Percentiles rank a stretch among this genome's conserved stretches.
phyloP scores from a whole-genome alignment of 192 early-diverging fungal genomes.

The Allomyces javanicus region DNA sequence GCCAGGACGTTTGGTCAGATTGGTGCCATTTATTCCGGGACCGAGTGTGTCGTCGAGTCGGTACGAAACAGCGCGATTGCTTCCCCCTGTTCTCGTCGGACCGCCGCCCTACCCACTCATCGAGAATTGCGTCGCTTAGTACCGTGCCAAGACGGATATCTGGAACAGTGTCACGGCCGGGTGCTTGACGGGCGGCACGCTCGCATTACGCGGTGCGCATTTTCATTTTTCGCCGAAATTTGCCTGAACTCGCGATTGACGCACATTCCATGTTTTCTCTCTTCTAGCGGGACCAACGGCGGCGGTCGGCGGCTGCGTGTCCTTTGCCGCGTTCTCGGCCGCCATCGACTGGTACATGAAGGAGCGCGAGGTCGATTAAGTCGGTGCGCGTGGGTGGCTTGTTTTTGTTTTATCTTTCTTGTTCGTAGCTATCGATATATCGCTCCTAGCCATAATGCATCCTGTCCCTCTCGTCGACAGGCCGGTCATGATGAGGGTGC shows the following conservation, averaged over 20 bases:
- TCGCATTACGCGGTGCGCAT: conserved; percentile 58
- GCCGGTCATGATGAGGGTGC: too few species aligned
- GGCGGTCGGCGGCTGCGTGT: conserved; percentile 58
- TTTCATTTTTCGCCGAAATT: conserved; percentile 11
- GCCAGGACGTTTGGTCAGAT: conserved; percentile 90
- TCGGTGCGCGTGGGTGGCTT: background rate
- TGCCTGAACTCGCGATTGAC: background rate
- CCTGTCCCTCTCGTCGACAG: too few species aligned
- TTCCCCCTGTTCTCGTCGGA: too few species aligned
- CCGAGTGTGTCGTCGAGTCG: conserved; percentile 87
- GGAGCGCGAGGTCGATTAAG: background rate
- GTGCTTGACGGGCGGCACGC: conserved; percentile 17
- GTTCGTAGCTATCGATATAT: background rate
- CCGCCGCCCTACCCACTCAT: too few species aligned
- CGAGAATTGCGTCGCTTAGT: conserved; percentile 17
- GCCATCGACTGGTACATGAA: conserved; percentile 78
- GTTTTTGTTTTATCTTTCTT: background rate
- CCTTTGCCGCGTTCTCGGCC: conserved; percentile 85
- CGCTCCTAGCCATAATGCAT: too few species aligned
- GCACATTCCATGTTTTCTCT: background rate
- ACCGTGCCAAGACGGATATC: conserved; percentile 85
- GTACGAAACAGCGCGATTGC: conserved; percentile 14
- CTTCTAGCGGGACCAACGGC: conserved; percentile 49
- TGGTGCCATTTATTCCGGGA: conserved; percentile 74
- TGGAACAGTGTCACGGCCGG: conserved; percentile 77